These are phyloP conservation scores for Komagataea norvegica DNA, from an alignment of 1,139 yeast genomes.

Conservation along the genomic window DNA sequence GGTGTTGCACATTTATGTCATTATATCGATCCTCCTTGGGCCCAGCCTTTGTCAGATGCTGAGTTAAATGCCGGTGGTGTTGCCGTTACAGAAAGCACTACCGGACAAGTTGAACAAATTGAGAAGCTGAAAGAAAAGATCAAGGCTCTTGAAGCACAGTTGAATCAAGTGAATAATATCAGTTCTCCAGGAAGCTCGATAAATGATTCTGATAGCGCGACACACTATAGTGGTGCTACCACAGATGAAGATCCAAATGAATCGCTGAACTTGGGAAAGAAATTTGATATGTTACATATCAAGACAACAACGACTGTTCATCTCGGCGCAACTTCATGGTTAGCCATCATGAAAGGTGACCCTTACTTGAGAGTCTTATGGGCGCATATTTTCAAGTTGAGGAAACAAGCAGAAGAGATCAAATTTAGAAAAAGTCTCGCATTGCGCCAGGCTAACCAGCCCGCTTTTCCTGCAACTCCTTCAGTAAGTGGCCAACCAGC, in stretches of 20 bases:
- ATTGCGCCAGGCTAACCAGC: background rate
- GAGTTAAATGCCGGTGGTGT: conserved; percentile 13
- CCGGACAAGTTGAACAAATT: conserved; percentile 26
- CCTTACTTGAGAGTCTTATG: conserved; percentile 45
- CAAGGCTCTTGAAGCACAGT: conserved; percentile 16
- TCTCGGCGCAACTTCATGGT: conserved; percentile 49
- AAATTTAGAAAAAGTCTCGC: conserved; percentile 13
- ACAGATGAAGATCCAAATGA: conserved; percentile 25
- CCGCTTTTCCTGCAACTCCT: conserved; percentile 2
- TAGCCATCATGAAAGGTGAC: conserved; percentile 49
- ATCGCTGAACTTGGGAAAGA: conserved; percentile 39
- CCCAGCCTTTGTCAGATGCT: conserved; percentile 31
- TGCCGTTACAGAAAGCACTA: background rate
- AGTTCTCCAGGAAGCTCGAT: conserved; percentile 6
- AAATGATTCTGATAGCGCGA: conserved; percentile 8
- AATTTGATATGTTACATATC: conserved; percentile 46
- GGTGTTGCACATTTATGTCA: conserved; percentile 71
- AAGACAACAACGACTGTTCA: conserved; percentile 46
- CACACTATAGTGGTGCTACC: conserved; percentile 1
- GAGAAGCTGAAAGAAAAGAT: conserved; percentile 25
- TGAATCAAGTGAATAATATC: conserved; percentile 7
- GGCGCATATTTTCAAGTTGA: conserved; percentile 45
- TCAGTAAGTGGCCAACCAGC: background rate
- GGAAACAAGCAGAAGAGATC: conserved; percentile 36
- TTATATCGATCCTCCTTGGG: conserved; percentile 60